Base-by-base conservation (phyloP, 805 yeast genomes). In the Wickerhamiella kazuoi region DNA sequence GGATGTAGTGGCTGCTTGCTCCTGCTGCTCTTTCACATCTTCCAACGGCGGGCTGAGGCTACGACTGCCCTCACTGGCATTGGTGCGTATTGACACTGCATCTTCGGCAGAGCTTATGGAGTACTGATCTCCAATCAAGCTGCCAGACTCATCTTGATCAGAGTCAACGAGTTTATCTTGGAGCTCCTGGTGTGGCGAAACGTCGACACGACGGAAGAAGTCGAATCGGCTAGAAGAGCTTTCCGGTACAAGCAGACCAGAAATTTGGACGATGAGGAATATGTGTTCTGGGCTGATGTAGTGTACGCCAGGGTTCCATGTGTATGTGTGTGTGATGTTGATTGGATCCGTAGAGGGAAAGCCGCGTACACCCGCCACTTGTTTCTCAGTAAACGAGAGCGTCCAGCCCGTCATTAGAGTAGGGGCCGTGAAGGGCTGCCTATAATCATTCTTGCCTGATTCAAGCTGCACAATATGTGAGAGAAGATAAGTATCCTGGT, bases 401-500 rank as follows among this genome's bases (percentile, higher is more conserved):
- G 35, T 20, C 16, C 26, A 15, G 11, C 39, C 36, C 21, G 29
- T n/a, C n/a, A 31, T 21, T 24, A 40, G 19, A 4, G 42, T 40
- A 3, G 38, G 5, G 15, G 34, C 34, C n/a, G 29, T 34, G 19
- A 33, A 31, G 34, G 39, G 31, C 34, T 35, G 29, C 7, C 38
- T 30, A 21, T 18, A 36, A 21, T 40, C 39, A 2, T 36, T 29
- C 15, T 30, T 23, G 20, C 36, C 30, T 15, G 29, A n/a, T 2
- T 39, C 41, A n/a, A 42, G 30, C 14, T 30, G 38, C 21, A 37
- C 35, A 9, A 42, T 19, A 30, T 50, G 54, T 16, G 54, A 41
- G 4, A 50, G 44, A 30, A 50, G 26, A 32, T 38, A 49, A 15
- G 32, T 17, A 30, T 50, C 52, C 14, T 37, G 40, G 19, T 40